Percentiles rank a stretch among this genome's conserved stretches.
These are phyloP conservation scores for Coleophoma eucalyptorum DNA, from an alignment of 2,329 filamentous ascomycete species.

Conservation along the genomic window DNA sequence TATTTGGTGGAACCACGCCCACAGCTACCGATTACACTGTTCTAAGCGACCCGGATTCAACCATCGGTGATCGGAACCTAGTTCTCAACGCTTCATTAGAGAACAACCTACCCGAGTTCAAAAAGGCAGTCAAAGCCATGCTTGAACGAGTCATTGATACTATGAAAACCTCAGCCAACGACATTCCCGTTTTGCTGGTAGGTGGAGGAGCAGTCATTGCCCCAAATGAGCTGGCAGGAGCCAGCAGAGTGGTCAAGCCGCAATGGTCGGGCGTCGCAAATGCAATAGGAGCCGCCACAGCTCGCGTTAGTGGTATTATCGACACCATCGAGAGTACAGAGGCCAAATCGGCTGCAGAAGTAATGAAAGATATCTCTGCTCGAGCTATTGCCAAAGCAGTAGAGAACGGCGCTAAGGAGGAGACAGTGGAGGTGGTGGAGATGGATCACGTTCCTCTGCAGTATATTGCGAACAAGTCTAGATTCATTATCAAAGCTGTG, in stretches of 20 bases:
- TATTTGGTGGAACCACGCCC: constrained; percentile 48
- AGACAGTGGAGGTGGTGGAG: constrained; percentile 13
- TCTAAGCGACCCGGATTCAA: not conserved
- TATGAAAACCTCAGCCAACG: constrained; percentile 49
- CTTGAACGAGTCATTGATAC: constrained; percentile 47
- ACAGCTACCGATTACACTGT: constrained; percentile 57
- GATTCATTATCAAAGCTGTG: constrained; percentile 56
- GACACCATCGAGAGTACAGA: constrained; percentile 13
- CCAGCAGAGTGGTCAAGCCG: constrained; percentile 44
- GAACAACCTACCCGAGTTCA: constrained; percentile 33
- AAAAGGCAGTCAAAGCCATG: constrained; percentile 40
- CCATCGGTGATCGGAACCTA: constrained; percentile 9
- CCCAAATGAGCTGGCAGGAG: constrained; percentile 40
- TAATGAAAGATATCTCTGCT: constrained; percentile 6
- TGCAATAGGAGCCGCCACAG: constrained; percentile 51
- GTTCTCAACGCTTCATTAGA: constrained; percentile 5
- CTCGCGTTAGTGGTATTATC: constrained; percentile 26
- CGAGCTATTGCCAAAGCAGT: constrained; percentile 7
- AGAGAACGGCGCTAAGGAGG: constrained; percentile 7
- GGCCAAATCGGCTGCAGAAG: constrained; percentile 3
- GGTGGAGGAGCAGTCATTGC: constrained; percentile 51
- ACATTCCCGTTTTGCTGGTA: constrained; percentile 47
- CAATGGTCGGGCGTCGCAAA: constrained; percentile 50
- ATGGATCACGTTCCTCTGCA: constrained; percentile 14
- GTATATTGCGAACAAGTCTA: constrained; percentile 31